Percentiles rank a stretch among this genome's conserved stretches.
Conservation (phyloP, 2,329 filamentous ascomycete species). For the Cercospora sojina region DNA sequence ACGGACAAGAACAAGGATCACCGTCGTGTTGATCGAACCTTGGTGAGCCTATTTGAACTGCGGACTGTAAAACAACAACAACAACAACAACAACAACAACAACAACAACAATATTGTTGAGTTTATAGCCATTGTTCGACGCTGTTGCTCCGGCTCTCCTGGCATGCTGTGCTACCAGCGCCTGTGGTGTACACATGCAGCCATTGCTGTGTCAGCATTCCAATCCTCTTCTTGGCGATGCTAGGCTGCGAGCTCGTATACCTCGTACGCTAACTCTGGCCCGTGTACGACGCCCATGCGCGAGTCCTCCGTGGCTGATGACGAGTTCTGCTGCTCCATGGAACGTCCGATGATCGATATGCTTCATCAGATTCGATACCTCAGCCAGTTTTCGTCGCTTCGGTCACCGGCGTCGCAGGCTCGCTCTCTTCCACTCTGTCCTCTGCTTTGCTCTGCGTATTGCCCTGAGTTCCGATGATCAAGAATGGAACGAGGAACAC, state of each 20-base stretch:
- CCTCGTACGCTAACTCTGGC: background rate
- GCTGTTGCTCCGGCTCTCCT: background rate
- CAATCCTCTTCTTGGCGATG: background rate
- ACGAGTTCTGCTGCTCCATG: background rate
- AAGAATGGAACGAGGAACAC: slow-evolving; percentile 55
- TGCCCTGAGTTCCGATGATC: slow-evolving; percentile 55
- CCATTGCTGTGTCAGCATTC: background rate
- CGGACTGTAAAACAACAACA: background rate
- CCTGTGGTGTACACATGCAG: background rate
- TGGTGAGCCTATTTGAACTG: background rate
- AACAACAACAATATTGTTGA: background rate
- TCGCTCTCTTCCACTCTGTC: background rate
- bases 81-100: background rate
- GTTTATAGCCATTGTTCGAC: background rate
- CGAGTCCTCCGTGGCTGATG: too few relatives aligned
- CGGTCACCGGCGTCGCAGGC: background rate
- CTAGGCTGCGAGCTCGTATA: background rate
- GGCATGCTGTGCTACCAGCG: background rate
- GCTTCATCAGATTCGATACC: background rate
- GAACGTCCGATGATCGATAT: background rate
- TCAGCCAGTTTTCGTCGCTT: background rate
- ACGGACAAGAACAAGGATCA: background rate
- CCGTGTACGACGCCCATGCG: background rate
- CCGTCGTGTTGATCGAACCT: background rate
- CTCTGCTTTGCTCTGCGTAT: slow-evolving; percentile 21